A percentile compares a stretch with the other conserved stretches of the same genome.
Conservation (phyloP, 257 asterid genomes). For the Nyctanthes arbortristis region DNA sequence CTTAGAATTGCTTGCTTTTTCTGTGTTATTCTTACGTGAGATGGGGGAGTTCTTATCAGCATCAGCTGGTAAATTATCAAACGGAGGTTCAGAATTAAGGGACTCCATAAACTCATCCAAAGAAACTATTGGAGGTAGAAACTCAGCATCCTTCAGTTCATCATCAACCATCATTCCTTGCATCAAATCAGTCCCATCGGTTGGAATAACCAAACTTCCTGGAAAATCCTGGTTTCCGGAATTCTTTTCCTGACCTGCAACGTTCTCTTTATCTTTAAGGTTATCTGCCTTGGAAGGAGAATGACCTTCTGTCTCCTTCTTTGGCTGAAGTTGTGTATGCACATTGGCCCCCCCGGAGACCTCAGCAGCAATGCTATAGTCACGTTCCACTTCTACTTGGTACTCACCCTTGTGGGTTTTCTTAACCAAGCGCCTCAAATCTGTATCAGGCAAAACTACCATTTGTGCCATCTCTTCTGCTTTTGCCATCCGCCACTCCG, state of each 20-base stretch:
- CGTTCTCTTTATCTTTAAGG: conserved; percentile 42
- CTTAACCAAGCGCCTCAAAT: conserved; percentile 77
- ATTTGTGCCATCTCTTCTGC: conserved; percentile 90
- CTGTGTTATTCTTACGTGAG: conserved; percentile 42
- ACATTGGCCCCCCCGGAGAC: conserved; percentile 64
- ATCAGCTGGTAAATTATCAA: conserved; percentile 60
- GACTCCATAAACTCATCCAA: conserved; percentile 98
- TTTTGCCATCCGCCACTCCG: conserved; percentile 95
- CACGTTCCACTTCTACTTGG: conserved; percentile 81
- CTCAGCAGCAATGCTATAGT: conserved; percentile 58
- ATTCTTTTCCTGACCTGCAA: conserved; percentile 35
- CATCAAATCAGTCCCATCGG: conserved; percentile 91
- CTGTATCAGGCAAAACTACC: conserved; percentile 92
- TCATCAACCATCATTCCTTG: conserved; percentile 97
- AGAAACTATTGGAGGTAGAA: conserved; percentile 90
- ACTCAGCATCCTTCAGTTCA: conserved; percentile 79
- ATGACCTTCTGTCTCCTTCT: conserved; percentile 31
- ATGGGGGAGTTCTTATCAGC: conserved; percentile 33
- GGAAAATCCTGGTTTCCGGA: conserved; percentile 57
- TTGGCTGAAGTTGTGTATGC: conserved; percentile 34
- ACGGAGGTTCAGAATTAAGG: conserved; percentile 91
- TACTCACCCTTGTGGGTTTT: conserved; percentile 99
- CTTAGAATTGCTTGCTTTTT: conserved; percentile 25
- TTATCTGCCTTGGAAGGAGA: conserved; percentile 45
- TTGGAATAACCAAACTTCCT: conserved; percentile 70